Evolutionary conservation across 805 yeast genomes (phyloP).

Genomic region (Middelhovenomyces tepae): DNA sequence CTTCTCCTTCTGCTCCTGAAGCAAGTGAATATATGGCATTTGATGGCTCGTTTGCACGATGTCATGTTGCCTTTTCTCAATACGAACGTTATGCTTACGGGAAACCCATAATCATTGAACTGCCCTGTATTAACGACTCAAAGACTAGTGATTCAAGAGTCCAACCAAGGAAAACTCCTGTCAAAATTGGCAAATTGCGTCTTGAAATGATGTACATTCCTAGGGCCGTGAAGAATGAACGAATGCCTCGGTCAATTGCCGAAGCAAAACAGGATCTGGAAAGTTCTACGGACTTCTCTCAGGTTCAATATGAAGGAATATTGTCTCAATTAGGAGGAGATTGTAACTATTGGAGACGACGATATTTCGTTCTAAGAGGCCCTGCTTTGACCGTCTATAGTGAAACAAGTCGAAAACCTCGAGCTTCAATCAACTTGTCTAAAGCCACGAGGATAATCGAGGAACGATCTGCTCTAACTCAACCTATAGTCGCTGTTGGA

Average conservation of each 20-base stretch:
- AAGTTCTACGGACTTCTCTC: too few species aligned
- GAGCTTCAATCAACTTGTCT: conserved; percentile 59
- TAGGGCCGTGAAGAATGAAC: conserved; percentile 57
- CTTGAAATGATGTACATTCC: conserved; percentile 54
- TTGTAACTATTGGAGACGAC: conserved; percentile 59
- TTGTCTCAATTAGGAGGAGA: conserved; percentile 92
- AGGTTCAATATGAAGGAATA: conserved; percentile 45
- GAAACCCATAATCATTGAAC: conserved; percentile 39
- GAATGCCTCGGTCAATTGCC: conserved; percentile 14
- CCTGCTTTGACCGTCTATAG: conserved; percentile 68
- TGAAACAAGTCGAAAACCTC: conserved; percentile 55
- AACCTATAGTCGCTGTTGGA: conserved; percentile 31
- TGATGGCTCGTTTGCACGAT: conserved; percentile 83
- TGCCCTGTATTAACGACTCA: conserved; percentile 43
- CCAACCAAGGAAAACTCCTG: conserved; percentile 35
- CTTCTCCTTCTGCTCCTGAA: conserved; percentile 11
- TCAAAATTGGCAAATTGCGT: conserved; percentile 55
- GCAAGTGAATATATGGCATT: conserved; percentile 52
- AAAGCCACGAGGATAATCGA: conserved; percentile 48
- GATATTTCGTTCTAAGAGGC: conserved; percentile 69
- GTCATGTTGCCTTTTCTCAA: conserved; percentile 56
- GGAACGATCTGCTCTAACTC: conserved; percentile 32
- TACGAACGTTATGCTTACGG: conserved; percentile 51
- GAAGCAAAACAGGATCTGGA: conserved; percentile 22
- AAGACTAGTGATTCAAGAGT: conserved; percentile 28